Evolutionary conservation across 805 yeast genomes (phyloP), one percentile per base, ranked within the genome.

Genomic region (Kluyveromyces wickerhamii): DNA sequence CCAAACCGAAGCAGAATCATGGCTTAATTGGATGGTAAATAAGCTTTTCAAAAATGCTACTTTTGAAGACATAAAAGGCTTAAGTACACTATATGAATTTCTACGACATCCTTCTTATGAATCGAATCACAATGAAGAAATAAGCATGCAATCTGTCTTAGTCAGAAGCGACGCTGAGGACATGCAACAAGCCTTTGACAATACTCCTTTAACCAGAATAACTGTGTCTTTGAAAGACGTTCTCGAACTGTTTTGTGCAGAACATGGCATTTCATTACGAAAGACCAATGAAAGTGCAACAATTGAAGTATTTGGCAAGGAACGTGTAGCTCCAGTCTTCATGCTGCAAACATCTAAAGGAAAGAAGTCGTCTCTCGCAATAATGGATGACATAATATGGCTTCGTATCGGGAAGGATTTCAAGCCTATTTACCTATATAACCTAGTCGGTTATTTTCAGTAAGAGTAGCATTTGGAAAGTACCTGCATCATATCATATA

Each of bases 361-460:
- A 4, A 27, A 19, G 9, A 29, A 32, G 18, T 21, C 22, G 14
- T 25, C 23, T 5, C 37, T 53, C 11, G 83, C 72, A 41, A 65
- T 83, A 5, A 69, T 70, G 22, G 77, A 77, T 29, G 88, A 85
- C 44, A 77, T 83, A 2, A 45, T 86, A 16, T 85, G 74, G 71
- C 49, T 72, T 11, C 53, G 59, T 23, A 36, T 38, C 5, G 39
- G 39, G 7, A 35, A 41, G 1, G 47, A 40, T 4, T 59, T 45
- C 2, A 51, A 17, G n/a, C 49, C 54, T 15, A 37, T 32, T 3
- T 47, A 42, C 32, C 36, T 40, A 29, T 43, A 42, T 44, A 42
- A 42, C 24, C 32, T 48, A 16, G 29, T 19, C 7, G 32, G 18
- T 13, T 31, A 13, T 18, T n/a, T n/a, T n/a, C n/a, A n/a, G n/a